A percentile compares a stretch with the other conserved stretches of the same genome.
Evolutionary conservation across 1,139 yeast species (phyloP).

Genomic region (Saccharomyces pastorianus): DNA sequence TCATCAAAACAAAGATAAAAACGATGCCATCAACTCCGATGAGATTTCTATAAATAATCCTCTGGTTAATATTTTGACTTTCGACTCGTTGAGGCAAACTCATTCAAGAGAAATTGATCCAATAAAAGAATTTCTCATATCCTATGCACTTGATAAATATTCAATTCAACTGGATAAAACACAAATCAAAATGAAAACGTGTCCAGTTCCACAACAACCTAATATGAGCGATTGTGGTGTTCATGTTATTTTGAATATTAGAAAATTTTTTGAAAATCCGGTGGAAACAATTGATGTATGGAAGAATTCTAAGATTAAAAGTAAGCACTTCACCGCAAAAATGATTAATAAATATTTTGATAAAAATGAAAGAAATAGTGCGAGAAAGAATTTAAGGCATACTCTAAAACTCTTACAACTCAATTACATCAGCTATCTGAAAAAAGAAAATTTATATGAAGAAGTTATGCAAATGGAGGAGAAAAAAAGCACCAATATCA

Average conservation of each 20-base stretch:
- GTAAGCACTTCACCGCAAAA: constrained; percentile 13
- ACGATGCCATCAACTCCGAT: constrained; percentile 8
- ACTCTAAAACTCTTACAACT: constrained; percentile 33
- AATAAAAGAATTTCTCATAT: constrained; percentile 54
- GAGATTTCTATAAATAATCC: constrained; percentile 20
- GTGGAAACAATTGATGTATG: constrained; percentile 45
- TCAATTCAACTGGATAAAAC: constrained; percentile 40
- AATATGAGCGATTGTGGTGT: constrained; percentile 95
- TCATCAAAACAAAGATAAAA: constrained; percentile 5
- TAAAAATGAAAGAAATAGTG: constrained; percentile 31
- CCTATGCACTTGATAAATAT: constrained; percentile 62
- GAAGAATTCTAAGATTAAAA: constrained; percentile 33
- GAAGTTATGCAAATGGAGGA: constrained; percentile 15
- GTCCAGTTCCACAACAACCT: constrained; percentile 72
- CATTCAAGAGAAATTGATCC: constrained; percentile 50
- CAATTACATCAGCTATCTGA: constrained; percentile 32
- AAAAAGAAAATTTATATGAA: constrained; percentile 12
- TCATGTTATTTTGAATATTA: constrained; percentile 74
- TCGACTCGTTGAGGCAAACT: constrained; percentile 67
- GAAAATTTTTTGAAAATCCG: constrained; percentile 52
- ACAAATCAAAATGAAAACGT: constrained; percentile 38
- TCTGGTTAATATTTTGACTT: constrained; percentile 51
- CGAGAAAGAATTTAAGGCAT: constrained; percentile 35
- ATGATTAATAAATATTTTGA: constrained; percentile 31
- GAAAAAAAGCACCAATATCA: constrained; percentile 7